These are phyloP conservation scores for Talaromyces pinophilus DNA, from an alignment of 2,329 filamentous ascomycete species.

Conservation along the genomic window DNA sequence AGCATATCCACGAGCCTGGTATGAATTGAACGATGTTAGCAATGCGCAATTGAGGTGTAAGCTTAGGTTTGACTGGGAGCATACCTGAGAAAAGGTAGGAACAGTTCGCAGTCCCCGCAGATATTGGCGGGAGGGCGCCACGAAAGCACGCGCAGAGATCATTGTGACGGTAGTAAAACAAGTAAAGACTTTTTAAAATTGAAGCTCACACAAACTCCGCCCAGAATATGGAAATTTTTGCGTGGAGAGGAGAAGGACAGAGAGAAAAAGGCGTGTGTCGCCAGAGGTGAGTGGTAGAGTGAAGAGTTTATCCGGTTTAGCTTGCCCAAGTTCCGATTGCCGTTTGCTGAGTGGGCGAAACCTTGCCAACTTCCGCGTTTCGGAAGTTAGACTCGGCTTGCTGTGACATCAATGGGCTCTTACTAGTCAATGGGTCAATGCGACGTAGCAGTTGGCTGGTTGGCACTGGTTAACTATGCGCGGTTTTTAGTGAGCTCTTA, in stretches of 20 bases:
- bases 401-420: slow-evolving; percentile 11
- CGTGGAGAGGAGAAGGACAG: slow-evolving; percentile 11
- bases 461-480: neutral
- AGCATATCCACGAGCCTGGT: slow-evolving; percentile 63
- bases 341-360: slow-evolving; percentile 9
- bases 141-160: slow-evolving; percentile 78
- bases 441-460: slow-evolving; percentile 12
- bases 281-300: slow-evolving; percentile 2
- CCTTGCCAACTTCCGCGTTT: slow-evolving; percentile 26
- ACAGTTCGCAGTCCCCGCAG: slow-evolving; percentile 63
- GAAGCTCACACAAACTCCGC: slow-evolving; percentile 17
- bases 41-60: slow-evolving; percentile 21
- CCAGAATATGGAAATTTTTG: slow-evolving; percentile 8
- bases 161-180: slow-evolving; percentile 57
- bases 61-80: slow-evolving; percentile 9
- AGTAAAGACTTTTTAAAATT: slow-evolving; percentile 14
- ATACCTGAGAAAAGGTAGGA: slow-evolving; percentile 58
- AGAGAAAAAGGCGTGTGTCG: slow-evolving; percentile 13
- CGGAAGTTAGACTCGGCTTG: slow-evolving; percentile 23
- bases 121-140: slow-evolving; percentile 76
- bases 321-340: slow-evolving; percentile 22
- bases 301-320: slow-evolving; percentile 24
- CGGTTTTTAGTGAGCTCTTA: neutral
- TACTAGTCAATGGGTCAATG: neutral
- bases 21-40: slow-evolving; percentile 26